phyloP scores from a whole-genome alignment of 768 basidiomycete genomes.

The Tylopilus balloui region DNA sequence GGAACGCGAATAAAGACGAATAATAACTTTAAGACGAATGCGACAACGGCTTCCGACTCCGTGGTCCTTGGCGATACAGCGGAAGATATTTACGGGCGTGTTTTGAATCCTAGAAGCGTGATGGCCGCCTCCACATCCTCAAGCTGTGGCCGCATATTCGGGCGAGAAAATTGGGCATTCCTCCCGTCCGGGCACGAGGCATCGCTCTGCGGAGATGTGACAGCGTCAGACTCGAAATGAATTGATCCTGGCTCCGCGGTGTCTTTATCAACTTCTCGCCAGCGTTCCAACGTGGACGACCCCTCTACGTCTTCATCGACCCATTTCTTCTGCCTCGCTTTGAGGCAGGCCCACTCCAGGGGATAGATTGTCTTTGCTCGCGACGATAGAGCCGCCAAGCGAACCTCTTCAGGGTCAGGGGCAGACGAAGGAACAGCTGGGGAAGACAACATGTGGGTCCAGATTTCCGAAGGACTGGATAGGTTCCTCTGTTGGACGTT shows the following conservation, averaged over 20 bases:
- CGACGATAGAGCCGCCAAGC: conserved; percentile 23
- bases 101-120: conserved; percentile 34
- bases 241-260: conserved; percentile 16
- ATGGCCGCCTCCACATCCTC: conserved; percentile 37
- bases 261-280: conserved; percentile 8
- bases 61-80: not conserved
- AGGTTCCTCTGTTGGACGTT: conserved; percentile 4
- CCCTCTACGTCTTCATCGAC: conserved; percentile 21
- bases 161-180: conserved; percentile 1
- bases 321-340: conserved; percentile 32
- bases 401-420: conserved; percentile 24
- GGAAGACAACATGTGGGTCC: conserved; percentile 31
- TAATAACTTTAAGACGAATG: conserved; percentile 26
- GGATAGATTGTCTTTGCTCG: conserved; percentile 46
- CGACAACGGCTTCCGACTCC: conserved; percentile 5
- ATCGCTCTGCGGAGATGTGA: conserved; percentile 4
- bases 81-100: conserved; percentile 6
- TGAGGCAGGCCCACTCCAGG: conserved; percentile 73
- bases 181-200: conserved; percentile 1
- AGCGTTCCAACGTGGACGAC: not conserved
- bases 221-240: conserved; percentile 11
- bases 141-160: conserved; percentile 13
- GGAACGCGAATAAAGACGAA: conserved; percentile 26
- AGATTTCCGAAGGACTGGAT: conserved; percentile 22
- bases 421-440: conserved; percentile 18